These are phyloP conservation scores for Cytospora paraplurivora DNA, from an alignment of 2,329 filamentous ascomycete species.

Conservation along the genomic window DNA sequence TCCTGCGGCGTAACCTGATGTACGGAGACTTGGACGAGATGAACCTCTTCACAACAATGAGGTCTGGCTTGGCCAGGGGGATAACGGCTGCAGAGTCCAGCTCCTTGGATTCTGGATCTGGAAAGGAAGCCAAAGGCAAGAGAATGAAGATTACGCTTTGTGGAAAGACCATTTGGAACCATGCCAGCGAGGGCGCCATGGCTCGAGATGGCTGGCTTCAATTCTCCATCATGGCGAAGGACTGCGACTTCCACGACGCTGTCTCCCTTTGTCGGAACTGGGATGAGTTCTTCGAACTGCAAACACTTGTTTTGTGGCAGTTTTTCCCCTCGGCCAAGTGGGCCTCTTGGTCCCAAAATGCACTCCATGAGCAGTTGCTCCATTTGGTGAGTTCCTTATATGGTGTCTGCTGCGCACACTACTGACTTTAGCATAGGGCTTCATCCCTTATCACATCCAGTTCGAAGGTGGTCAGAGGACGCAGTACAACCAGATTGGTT, in stretches of 20 bases:
- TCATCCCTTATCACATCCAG: constrained; percentile 14
- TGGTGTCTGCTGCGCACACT: not conserved
- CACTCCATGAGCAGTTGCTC: constrained; percentile 42
- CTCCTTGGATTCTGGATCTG: constrained; percentile 33
- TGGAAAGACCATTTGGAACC: constrained; percentile 53
- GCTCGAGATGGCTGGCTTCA: constrained; percentile 52
- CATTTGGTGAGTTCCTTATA: constrained; percentile 39
- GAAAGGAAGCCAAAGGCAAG: constrained; percentile 37
- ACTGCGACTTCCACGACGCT: constrained; percentile 47
- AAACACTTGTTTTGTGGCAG: constrained; percentile 46
- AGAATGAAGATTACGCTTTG: constrained; percentile 50
- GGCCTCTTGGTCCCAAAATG: constrained; percentile 44
- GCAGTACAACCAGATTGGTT: constrained; percentile 32
- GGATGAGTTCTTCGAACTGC: constrained; percentile 53
- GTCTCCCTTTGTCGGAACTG: constrained; percentile 52
- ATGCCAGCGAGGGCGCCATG: constrained; percentile 50
- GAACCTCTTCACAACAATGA: constrained; percentile 34
- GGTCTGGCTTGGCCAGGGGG: constrained; percentile 31
- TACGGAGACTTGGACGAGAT: constrained; percentile 34
- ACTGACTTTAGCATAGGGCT: constrained; percentile 1
- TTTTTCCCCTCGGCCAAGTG: constrained; percentile 52
- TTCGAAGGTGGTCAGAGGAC: constrained; percentile 31
- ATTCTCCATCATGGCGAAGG: constrained; percentile 53
- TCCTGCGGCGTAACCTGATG: constrained; percentile 31
- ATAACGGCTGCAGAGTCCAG: constrained; percentile 1